A percentile compares a stretch with the other conserved stretches of the same genome.
Evolutionary conservation across 2,329 filamentous ascomycete species (phyloP).

Genomic region (Claviceps spartinae): DNA sequence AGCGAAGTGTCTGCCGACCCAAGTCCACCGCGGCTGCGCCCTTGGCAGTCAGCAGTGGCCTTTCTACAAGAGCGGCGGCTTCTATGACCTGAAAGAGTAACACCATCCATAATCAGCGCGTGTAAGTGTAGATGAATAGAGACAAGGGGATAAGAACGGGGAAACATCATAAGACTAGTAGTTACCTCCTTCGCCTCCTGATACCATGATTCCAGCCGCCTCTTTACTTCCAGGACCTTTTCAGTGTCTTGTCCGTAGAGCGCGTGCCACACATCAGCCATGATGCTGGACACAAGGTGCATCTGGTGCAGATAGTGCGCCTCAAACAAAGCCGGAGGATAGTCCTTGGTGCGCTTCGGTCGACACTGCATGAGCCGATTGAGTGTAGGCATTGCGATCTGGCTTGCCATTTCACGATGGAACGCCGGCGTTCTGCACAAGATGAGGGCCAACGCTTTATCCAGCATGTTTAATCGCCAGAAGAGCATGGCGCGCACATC

Average conservation of each 20-base stretch:
- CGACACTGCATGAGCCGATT: not conserved
- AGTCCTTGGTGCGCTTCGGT: not conserved
- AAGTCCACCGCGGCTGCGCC: not conserved
- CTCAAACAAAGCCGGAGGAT: not conserved
- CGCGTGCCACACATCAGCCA: constrained; percentile 2
- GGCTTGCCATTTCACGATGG: not conserved
- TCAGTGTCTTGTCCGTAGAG: constrained; percentile 1
- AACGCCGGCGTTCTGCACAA: not conserved
- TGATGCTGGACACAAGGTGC: constrained; percentile 1
- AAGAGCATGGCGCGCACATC: constrained; percentile 1
- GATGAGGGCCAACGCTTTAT: constrained; percentile 1
- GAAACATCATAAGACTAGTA: not conserved
- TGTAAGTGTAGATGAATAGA: not conserved
- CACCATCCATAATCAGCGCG: not conserved
- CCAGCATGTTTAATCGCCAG: constrained; percentile 3
- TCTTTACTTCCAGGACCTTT: not conserved
- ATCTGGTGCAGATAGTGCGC: constrained; percentile 2
- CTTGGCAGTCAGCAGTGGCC: not conserved
- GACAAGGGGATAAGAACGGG: not conserved
- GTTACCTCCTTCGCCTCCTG: not conserved
- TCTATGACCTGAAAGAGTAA: not conserved
- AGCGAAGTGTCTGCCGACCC: not conserved
- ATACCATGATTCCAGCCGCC: not conserved
- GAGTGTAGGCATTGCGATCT: not conserved
- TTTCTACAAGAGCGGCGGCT: not conserved